These are phyloP conservation scores for Zygosaccharomyces rouxii DNA, from an alignment of 805 yeast species.

Conservation along the genomic window DNA sequence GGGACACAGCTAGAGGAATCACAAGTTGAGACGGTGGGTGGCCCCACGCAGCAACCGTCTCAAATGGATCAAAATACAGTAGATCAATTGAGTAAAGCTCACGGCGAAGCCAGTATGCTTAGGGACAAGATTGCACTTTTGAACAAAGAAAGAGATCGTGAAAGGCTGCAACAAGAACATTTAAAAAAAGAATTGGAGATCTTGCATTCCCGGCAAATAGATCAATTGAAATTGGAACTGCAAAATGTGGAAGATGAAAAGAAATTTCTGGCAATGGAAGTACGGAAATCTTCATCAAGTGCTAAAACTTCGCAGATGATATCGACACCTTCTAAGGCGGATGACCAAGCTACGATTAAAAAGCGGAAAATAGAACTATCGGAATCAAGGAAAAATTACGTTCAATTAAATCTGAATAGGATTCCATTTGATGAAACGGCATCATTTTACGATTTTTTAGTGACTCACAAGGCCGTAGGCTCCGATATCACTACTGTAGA, in stretches of 20 bases:
- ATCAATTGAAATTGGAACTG: constrained; percentile 39
- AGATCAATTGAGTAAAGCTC: constrained; percentile 45
- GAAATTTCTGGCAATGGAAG: constrained; percentile 49
- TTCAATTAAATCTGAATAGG: constrained; percentile 19
- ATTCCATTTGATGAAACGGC: constrained; percentile 24
- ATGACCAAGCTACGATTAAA: constrained; percentile 8
- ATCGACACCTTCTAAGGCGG: constrained; percentile 6
- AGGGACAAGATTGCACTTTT: constrained; percentile 56
- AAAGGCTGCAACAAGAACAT: constrained; percentile 30
- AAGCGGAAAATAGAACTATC: constrained; percentile 13
- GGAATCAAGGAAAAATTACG: constrained; percentile 8
- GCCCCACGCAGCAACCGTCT: not conserved
- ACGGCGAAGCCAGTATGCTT: constrained; percentile 78
- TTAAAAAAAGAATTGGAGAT: constrained; percentile 26
- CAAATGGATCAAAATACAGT: not conserved
- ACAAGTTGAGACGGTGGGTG: not conserved
- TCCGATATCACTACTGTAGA: constrained; percentile 28
- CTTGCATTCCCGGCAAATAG: constrained; percentile 34
- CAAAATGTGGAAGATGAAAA: constrained; percentile 50
- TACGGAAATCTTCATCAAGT: constrained; percentile 30
- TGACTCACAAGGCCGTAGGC: constrained; percentile 26
- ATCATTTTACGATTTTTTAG: constrained; percentile 23
- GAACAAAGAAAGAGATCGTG: constrained; percentile 40
- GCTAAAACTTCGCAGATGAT: constrained; percentile 10
- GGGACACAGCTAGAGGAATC: constrained; percentile 4